Evolutionary conservation across 768 basidiomycete species (phyloP).

Genomic region (Hemileccinum impolitum): DNA sequence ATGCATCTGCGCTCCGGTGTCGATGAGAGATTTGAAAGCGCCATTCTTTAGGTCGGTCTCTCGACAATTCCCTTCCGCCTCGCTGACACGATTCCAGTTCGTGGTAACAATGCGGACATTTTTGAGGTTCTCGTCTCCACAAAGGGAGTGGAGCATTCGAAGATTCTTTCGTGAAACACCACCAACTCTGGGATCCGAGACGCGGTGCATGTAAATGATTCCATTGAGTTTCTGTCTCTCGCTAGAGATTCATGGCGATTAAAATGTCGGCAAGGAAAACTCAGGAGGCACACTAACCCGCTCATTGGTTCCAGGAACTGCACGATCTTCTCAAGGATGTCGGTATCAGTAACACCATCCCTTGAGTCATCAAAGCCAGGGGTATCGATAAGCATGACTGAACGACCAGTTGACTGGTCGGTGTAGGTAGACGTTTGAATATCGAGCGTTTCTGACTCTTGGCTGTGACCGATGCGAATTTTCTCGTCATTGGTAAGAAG

Average conservation of each 20-base stretch:
- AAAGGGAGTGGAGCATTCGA: conserved; percentile 43
- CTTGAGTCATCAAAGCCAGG: conserved; percentile 9
- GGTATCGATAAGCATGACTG: conserved; percentile 19
- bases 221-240: conserved; percentile 31
- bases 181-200: conserved; percentile 40
- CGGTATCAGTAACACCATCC: conserved; percentile 14
- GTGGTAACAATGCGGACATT: conserved; percentile 46
- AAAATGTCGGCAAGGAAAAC: background rate
- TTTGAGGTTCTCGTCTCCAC: conserved; percentile 38
- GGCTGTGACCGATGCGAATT: conserved; percentile 4
- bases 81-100: conserved; percentile 41
- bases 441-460: conserved; percentile 4
- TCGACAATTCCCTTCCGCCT: conserved; percentile 23
- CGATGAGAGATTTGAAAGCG: conserved; percentile 40
- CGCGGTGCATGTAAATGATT: conserved; percentile 45
- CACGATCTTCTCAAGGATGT: conserved; percentile 19
- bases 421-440: background rate
- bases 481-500: conserved; percentile 2
- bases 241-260: background rate
- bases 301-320: background rate
- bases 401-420: background rate
- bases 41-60: conserved; percentile 33
- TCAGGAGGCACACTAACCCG: background rate
- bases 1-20: conserved; percentile 38
- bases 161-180: conserved; percentile 41